These are phyloP conservation scores for Ceratocystiopsis brevicomis DNA, from an alignment of 2,329 filamentous ascomycete species.

Conservation along the genomic window DNA sequence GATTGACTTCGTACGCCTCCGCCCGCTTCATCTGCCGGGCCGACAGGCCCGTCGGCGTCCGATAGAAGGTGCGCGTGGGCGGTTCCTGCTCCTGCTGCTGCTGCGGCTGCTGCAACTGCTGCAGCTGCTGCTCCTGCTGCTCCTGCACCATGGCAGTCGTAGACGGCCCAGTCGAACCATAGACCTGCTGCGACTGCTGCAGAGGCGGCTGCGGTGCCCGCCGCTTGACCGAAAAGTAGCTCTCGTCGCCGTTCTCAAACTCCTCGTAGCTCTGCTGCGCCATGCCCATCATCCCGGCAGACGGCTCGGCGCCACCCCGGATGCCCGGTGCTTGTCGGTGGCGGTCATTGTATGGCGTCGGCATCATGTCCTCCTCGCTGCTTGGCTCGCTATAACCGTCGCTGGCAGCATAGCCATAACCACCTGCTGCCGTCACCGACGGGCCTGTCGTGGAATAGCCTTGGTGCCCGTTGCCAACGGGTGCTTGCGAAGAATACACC, in stretches of 20 bases:
- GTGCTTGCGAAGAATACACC: too few species aligned
- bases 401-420: too few species aligned
- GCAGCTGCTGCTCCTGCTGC: too few species aligned
- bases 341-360: background rate
- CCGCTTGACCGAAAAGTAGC: constrained; percentile 31
- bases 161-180: too few species aligned
- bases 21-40: constrained; percentile 38
- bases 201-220: constrained; percentile 7
- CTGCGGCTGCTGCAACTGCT: constrained; percentile 7
- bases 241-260: constrained; percentile 36
- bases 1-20: constrained; percentile 43
- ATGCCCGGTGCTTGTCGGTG: constrained; percentile 1
- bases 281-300: constrained; percentile 14
- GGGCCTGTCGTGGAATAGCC: too few species aligned
- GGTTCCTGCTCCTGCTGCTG: constrained; percentile 7
- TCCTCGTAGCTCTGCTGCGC: constrained; percentile 24
- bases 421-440: too few species aligned
- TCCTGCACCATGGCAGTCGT: background rate
- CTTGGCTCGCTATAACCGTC: background rate
- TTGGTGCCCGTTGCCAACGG: too few species aligned
- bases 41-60: constrained; percentile 50
- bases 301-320: constrained; percentile 6
- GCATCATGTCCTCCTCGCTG: constrained; percentile 6
- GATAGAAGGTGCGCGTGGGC: constrained; percentile 31
- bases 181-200: too few species aligned